Conservation (phyloP, 108 stramenopile genomes). For the Schizochytrium sp. region DNA sequence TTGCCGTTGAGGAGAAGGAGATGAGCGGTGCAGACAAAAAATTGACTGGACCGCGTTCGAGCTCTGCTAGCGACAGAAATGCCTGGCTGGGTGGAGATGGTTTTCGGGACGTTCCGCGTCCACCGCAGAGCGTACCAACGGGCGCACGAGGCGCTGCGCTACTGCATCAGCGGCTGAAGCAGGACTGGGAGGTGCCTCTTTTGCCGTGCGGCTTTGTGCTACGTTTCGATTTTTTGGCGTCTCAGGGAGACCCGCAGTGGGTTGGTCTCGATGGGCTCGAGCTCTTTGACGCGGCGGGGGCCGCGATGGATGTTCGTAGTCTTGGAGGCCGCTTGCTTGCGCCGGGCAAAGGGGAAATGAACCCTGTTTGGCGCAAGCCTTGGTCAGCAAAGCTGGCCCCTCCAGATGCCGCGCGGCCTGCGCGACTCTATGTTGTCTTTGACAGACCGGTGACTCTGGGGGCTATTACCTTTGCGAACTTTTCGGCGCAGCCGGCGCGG, state of each 20-base stretch:
- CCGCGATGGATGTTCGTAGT: neutral
- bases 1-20: too few relatives aligned
- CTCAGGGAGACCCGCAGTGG: neutral
- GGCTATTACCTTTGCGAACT: neutral
- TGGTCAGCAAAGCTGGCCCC: neutral
- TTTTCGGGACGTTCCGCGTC: neutral
- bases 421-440: neutral
- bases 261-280: conserved; percentile 1
- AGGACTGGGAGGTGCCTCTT: neutral
- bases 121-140: neutral
- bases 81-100: neutral
- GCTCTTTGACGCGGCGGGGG: neutral
- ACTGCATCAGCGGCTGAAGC: neutral
- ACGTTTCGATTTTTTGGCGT: neutral
- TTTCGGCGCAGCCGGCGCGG: neutral
- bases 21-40: too few relatives aligned
- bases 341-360: neutral
- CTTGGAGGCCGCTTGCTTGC: neutral
- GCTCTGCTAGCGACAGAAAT: too few relatives aligned
- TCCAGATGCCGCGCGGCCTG: neutral
- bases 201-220: neutral
- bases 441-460: neutral
- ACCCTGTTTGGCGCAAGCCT: neutral
- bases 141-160: neutral
- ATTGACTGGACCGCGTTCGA: too few relatives aligned